These are phyloP conservation scores for Lobulomyces angularis DNA, from an alignment of 192 early-diverging fungal genomes.

Conservation along the genomic window DNA sequence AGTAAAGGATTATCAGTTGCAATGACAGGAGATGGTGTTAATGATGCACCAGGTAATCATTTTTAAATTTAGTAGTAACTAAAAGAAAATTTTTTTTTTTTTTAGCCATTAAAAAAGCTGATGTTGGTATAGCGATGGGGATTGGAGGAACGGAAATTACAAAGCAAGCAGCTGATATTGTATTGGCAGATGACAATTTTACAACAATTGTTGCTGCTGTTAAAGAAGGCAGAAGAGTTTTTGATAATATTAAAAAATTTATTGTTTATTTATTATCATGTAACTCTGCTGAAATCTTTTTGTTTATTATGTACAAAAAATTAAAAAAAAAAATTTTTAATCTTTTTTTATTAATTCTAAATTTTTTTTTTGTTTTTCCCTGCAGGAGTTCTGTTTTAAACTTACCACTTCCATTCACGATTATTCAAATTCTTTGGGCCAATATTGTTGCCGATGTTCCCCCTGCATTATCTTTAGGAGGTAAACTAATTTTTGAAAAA, in stretches of 20 bases:
- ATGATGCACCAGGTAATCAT: constrained; percentile 87
- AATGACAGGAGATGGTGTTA: constrained; percentile 95
- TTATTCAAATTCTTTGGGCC: constrained; percentile 90
- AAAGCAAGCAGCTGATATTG: constrained; percentile 96
- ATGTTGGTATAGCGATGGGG: constrained; percentile 97
- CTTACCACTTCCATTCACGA: constrained; percentile 75
- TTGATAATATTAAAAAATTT: constrained; percentile 97
- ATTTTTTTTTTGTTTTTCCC: too few relatives aligned
- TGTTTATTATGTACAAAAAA: constrained; percentile 61
- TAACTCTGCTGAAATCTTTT: constrained; percentile 88
- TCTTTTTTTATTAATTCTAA: background rate
- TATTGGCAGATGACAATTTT: constrained; percentile 91
- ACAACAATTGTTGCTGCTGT: constrained; percentile 89
- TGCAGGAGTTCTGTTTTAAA: constrained; percentile 48
- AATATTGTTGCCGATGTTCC: constrained; percentile 98
- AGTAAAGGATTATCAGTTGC: constrained; percentile 54
- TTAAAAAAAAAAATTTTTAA: background rate
- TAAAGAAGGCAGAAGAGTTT: constrained; percentile 84
- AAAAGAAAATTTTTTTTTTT: too few relatives aligned
- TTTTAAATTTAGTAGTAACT: too few relatives aligned
- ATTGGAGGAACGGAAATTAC: constrained; percentile 91
- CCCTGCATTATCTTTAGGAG: constrained; percentile 83
- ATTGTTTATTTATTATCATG: constrained; percentile 87
- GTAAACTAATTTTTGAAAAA: constrained; percentile 8
- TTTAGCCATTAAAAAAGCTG: constrained; percentile 91